Evolutionary conservation across 148 eudicot genomes (phyloP), one percentile per base, ranked within the genome.

Genomic region (Vaccinium macrocarpon): DNA sequence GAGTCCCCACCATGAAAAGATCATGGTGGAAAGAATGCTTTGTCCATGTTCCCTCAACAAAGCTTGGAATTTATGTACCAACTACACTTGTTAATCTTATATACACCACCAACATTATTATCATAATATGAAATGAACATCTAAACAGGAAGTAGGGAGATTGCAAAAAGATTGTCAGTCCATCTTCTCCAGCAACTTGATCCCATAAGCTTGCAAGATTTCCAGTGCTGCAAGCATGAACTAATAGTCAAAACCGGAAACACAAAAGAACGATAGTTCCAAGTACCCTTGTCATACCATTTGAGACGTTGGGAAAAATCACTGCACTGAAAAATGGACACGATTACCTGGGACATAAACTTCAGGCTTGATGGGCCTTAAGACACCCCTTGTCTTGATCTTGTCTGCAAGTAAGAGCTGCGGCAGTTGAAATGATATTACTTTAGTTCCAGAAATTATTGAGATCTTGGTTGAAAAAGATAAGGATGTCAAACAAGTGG

Each of bases 301-400:
- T 48, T 49, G 25, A 61, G 66, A 87, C 6, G 14, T 74, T 64
- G 71, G 50, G 57, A 77, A 48, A 38, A 46, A 12, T 57, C 32
- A 16, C 46, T 25, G 66, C 29, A n/a, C 19, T 13, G 11, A 35
- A 42, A 71, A 27, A 80, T 42, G 52, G 82, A 61, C 35, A 38
- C 48, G 23, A 75, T 85, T 89, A 93, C 99, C 99, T 88, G 99
- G 98, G 81, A 86, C 89, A 81, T 96, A 96, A 74, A 97, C 97
- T 90, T 97, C 98, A n/a, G 97, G 94, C 85, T 86, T 85, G 68
- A 91, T 82, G 25, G 99, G 98, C 89, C 99, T 93, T 72, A 97
- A 86, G 79, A 97, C 90, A 19, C 99, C 99, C 51, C 88, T 91
- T 57, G 89, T 89, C 85, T 88, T 90, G 85, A 97, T 90, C 88